Evolutionary conservation across 2,329 filamentous ascomycete species (phyloP).

Genomic region (Ceratocystis huliohia): DNA sequence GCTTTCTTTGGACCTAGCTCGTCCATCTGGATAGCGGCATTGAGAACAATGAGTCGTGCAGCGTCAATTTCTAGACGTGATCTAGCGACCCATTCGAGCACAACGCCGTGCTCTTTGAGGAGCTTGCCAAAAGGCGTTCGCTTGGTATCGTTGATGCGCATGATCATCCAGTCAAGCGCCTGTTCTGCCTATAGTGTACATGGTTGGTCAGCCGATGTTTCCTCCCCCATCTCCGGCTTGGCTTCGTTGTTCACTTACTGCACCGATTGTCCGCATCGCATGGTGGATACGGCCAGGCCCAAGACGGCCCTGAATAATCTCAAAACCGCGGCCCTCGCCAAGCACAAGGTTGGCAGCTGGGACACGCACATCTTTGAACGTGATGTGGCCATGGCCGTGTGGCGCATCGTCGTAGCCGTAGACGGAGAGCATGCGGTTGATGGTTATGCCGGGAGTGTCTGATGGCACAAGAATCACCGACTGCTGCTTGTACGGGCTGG

Average conservation of each 20-base stretch:
- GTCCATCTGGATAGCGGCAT: conserved; percentile 93
- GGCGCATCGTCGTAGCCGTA: conserved; percentile 98
- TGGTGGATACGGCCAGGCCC: conserved; percentile 96
- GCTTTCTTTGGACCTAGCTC: conserved; percentile 76
- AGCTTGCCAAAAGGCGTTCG: conserved; percentile 88
- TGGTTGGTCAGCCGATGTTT: conserved; percentile 8
- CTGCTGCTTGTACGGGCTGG: conserved; percentile 75
- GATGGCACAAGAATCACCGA: conserved; percentile 84
- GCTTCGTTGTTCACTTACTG: conserved; percentile 36
- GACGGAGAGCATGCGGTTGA: conserved; percentile 84
- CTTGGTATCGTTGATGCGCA: conserved; percentile 78
- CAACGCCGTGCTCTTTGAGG: conserved; percentile 79
- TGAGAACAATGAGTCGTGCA: conserved; percentile 77
- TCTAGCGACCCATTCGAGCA: conserved; percentile 87
- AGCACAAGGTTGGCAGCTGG: conserved; percentile 75
- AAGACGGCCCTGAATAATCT: conserved; percentile 94
- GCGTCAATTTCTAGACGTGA: conserved; percentile 90
- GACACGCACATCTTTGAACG: conserved; percentile 80
- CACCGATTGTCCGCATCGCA: conserved; percentile 88
- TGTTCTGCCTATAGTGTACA: conserved; percentile 51
- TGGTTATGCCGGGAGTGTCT: conserved; percentile 69
- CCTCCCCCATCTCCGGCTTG: background rate
- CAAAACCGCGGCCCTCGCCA: conserved; percentile 86
- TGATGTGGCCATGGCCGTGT: conserved; percentile 89
- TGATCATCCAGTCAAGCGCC: conserved; percentile 88